These are phyloP conservation scores for Amanita exitialis DNA, from an alignment of 768 basidiomycete species.

Conservation along the genomic window DNA sequence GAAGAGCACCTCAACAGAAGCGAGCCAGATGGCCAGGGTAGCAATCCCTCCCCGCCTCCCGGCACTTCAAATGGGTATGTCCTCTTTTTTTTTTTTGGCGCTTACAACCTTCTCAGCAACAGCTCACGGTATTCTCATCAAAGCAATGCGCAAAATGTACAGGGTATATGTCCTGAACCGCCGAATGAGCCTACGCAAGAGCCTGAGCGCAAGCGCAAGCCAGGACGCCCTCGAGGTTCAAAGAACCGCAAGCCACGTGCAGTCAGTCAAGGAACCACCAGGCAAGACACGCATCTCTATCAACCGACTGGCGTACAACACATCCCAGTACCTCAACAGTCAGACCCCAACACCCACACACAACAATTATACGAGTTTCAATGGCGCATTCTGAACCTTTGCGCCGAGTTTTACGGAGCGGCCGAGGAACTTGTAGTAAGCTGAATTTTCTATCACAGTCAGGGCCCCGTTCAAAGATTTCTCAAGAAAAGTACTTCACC, in stretches of 20 bases:
- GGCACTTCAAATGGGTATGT: slow-evolving; percentile 21
- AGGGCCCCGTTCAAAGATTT: slow-evolving; percentile 8
- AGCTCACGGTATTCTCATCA: not conserved
- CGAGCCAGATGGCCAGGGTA: slow-evolving; percentile 32
- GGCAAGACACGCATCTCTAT: slow-evolving; percentile 32
- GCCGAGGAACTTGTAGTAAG: slow-evolving; percentile 78
- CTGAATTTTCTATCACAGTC: slow-evolving; percentile 12
- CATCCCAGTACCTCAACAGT: slow-evolving; percentile 27
- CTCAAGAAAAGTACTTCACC: slow-evolving; percentile 47
- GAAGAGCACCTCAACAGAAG: slow-evolving; percentile 54
- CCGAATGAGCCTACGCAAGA: slow-evolving; percentile 18
- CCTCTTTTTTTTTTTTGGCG: slow-evolving; percentile 9
- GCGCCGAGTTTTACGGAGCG: slow-evolving; percentile 79
- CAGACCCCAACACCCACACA: slow-evolving; percentile 51
- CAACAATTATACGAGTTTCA: slow-evolving; percentile 82
- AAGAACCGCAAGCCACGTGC: slow-evolving; percentile 53
- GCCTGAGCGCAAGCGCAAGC: slow-evolving; percentile 54
- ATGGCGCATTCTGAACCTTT: slow-evolving; percentile 74
- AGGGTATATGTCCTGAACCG: slow-evolving; percentile 18
- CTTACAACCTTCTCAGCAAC: not conserved
- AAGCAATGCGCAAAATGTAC: slow-evolving; percentile 11
- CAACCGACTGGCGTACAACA: slow-evolving; percentile 22
- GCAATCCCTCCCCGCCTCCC: slow-evolving; percentile 24
- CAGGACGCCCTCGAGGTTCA: slow-evolving; percentile 72
- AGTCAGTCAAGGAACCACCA: slow-evolving; percentile 17